Evolutionary conservation across 1,284 basidiomycete genomes (phyloP).

Genomic region (Irpex lacteus): DNA sequence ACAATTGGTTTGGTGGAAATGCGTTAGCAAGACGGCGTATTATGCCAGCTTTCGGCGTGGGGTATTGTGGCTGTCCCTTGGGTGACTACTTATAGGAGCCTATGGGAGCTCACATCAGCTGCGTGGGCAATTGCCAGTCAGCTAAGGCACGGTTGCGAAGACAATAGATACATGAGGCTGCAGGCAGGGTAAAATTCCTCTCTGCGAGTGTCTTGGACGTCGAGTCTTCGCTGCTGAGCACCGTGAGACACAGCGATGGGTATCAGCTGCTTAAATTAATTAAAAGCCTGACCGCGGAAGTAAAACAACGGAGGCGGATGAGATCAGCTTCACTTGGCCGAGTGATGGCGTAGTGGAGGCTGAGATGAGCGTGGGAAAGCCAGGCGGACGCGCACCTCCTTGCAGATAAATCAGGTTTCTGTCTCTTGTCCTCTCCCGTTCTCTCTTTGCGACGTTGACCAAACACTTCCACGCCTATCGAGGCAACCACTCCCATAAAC

Average conservation of each 20-base stretch:
- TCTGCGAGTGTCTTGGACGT: not conserved
- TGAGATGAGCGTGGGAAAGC: slow-evolving; percentile 14
- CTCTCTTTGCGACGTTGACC: slow-evolving; percentile 41
- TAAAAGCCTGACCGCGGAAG: slow-evolving; percentile 6
- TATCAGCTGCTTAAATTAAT: not conserved
- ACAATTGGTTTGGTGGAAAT: not conserved
- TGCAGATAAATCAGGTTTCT: slow-evolving; percentile 23
- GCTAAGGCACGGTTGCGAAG: slow-evolving; percentile 14
- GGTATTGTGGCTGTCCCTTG: not conserved
- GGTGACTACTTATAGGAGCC: not conserved
- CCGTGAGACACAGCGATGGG: not conserved
- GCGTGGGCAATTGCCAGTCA: not conserved
- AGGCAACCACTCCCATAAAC: slow-evolving; percentile 57
- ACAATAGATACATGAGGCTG: slow-evolving; percentile 6
- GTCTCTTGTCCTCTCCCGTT: slow-evolving; percentile 17
- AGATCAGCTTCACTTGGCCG: not conserved
- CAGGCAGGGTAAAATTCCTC: not conserved
- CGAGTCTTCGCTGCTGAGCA: not conserved
- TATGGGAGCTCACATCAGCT: not conserved
- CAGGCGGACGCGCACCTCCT: slow-evolving; percentile 16
- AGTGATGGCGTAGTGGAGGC: slow-evolving; percentile 5
- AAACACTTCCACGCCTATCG: slow-evolving; percentile 51
- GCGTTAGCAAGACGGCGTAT: not conserved
- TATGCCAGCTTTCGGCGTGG: not conserved
- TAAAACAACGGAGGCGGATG: slow-evolving; percentile 7